Conservation (phyloP, 2,329 filamentous ascomycete genomes). For the Stemphylium vesicarium region DNA sequence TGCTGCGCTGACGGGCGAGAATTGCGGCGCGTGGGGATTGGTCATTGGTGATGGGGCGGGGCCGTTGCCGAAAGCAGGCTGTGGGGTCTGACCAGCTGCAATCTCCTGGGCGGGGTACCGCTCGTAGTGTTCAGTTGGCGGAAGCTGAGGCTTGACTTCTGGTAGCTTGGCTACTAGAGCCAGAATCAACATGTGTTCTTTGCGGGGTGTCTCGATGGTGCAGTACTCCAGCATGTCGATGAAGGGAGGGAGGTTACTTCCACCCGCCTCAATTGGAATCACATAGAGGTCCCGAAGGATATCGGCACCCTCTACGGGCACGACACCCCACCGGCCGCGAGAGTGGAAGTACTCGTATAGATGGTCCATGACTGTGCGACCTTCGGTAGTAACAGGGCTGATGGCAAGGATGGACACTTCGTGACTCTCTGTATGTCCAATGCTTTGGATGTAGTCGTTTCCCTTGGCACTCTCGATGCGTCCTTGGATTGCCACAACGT, state of each 20-base stretch:
- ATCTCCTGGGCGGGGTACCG: constrained; percentile 25
- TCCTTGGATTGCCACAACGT: constrained; percentile 72
- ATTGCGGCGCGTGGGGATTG: constrained; percentile 45
- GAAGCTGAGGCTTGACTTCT: constrained; percentile 41
- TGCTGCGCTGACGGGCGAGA: constrained; percentile 37
- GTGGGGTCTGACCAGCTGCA: constrained; percentile 19
- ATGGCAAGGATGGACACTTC: constrained; percentile 85
- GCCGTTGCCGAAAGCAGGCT: constrained; percentile 28
- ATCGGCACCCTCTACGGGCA: constrained; percentile 67
- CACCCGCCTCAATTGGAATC: constrained; percentile 79
- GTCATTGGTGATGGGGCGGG: constrained; percentile 36
- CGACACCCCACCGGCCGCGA: constrained; percentile 85
- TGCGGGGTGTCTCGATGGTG: constrained; percentile 72
- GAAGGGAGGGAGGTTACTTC: constrained; percentile 76
- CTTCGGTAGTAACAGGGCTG: constrained; percentile 64
- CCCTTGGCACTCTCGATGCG: constrained; percentile 83
- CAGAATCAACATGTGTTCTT: constrained; percentile 79
- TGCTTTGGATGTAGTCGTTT: constrained; percentile 86
- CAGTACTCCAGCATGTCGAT: constrained; percentile 88
- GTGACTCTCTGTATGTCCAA: constrained; percentile 80
- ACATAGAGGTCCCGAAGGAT: constrained; percentile 91
- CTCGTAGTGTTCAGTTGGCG: constrained; percentile 35
- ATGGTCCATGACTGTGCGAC: constrained; percentile 69
- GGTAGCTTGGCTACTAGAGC: constrained; percentile 74
- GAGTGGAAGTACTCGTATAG: constrained; percentile 87